These are phyloP conservation scores for Imleria badia DNA, from an alignment of 768 basidiomycete species.

Conservation along the genomic window DNA sequence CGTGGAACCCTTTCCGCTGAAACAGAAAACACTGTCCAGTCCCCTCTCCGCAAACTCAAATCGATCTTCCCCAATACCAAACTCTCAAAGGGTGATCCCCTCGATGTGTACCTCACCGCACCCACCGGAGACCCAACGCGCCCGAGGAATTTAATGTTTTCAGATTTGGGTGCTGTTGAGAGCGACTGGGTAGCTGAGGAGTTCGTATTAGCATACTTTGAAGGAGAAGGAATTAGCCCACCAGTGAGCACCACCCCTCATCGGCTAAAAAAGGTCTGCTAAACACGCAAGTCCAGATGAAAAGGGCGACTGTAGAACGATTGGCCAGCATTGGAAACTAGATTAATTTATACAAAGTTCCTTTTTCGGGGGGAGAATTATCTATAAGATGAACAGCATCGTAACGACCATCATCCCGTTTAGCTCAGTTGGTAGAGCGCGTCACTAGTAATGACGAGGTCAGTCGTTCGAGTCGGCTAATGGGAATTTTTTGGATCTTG, in stretches of 20 bases:
- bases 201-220: conserved; percentile 74
- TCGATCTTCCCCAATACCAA: conserved; percentile 73
- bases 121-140: conserved; percentile 45
- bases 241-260: conserved; percentile 45
- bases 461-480: conserved; percentile 66
- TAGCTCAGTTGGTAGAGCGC: conserved; percentile 57
- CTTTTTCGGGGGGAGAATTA: no score
- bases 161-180: conserved; percentile 72
- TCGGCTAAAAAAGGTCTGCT: neutral
- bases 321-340: conserved; percentile 23
- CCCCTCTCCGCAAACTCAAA: conserved; percentile 70
- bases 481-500: conserved; percentile 30
- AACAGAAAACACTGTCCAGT: conserved; percentile 53
- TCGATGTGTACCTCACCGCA: conserved; percentile 67
- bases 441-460: conserved; percentile 72
- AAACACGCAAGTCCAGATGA: conserved; percentile 25
- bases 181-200: conserved; percentile 74
- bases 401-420: conserved; percentile 27
- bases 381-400: no score
- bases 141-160: conserved; percentile 58
- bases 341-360: neutral
- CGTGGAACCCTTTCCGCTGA: conserved; percentile 56
- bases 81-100: conserved; percentile 61
- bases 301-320: conserved; percentile 25
- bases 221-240: conserved; percentile 67